Percentiles rank a stretch among this genome's conserved stretches.
These are phyloP conservation scores for Colletotrichum sp. DNA, from an alignment of 2,329 filamentous ascomycete species.

Conservation along the genomic window DNA sequence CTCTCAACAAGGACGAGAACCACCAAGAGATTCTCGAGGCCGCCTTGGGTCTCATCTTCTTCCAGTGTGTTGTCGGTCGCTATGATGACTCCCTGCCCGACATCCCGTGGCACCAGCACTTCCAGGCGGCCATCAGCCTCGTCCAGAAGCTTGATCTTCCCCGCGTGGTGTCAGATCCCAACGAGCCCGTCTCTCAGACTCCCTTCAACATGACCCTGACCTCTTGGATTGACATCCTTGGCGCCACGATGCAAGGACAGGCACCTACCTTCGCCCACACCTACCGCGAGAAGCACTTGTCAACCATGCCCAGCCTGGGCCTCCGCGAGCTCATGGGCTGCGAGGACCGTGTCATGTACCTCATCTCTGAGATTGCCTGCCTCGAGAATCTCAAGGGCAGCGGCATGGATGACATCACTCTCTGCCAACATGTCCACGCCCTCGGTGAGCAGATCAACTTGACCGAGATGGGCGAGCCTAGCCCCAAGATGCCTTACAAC, in stretches of 20 bases:
- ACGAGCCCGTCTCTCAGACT: conserved; percentile 65
- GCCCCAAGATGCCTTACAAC: conserved; percentile 65
- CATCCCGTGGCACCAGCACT: conserved; percentile 97
- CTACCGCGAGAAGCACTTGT: conserved; percentile 94
- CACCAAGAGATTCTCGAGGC: conserved; percentile 91
- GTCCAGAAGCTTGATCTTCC: conserved; percentile 86
- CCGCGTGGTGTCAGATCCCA: conserved; percentile 65
- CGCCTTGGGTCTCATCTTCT: conserved; percentile 93
- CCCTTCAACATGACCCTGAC: conserved; percentile 96
- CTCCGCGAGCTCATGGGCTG: conserved; percentile 96
- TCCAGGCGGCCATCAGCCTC: conserved; percentile 86
- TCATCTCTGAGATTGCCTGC: conserved; percentile 97
- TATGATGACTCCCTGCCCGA: conserved; percentile 85
- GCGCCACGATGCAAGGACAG: conserved; percentile 87
- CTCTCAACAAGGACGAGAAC: conserved; percentile 79
- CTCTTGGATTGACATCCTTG: conserved; percentile 96
- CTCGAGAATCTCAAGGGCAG: conserved; percentile 86
- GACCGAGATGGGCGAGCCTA: conserved; percentile 71
- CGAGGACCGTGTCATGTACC: conserved; percentile 95
- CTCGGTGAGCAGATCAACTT: conserved; percentile 85
- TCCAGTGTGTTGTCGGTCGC: conserved; percentile 89
- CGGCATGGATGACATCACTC: conserved; percentile 82
- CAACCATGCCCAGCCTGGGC: conserved; percentile 68
- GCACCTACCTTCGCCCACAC: conserved; percentile 90
- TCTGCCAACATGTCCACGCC: conserved; percentile 89